These are phyloP conservation scores for Huntiella abstrusa DNA, from an alignment of 2,329 filamentous ascomycete species.

Conservation along the genomic window DNA sequence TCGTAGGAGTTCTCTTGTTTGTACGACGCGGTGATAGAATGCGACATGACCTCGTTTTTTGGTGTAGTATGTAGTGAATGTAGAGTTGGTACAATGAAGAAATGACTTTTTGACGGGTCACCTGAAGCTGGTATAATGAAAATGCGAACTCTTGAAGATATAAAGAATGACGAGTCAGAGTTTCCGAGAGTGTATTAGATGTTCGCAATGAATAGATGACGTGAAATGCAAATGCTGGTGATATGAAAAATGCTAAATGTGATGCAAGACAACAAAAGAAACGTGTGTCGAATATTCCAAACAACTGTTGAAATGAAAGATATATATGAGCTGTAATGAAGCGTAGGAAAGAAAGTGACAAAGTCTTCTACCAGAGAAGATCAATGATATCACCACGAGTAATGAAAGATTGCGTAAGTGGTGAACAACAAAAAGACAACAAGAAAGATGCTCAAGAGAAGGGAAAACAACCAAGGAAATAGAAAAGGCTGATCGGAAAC, in stretches of 20 bases:
- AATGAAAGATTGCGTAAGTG: neutral
- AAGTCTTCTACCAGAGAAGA: slow-evolving; percentile 3
- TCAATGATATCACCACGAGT: neutral
- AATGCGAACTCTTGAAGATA: neutral
- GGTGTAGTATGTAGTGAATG: neutral
- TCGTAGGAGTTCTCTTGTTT: slow-evolving; percentile 16
- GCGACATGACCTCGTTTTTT: slow-evolving; percentile 21
- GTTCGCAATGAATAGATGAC: too few species aligned
- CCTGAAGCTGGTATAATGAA: slow-evolving; percentile 11
- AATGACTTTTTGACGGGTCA: slow-evolving; percentile 3
- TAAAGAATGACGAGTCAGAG: neutral
- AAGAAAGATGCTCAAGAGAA: neutral
- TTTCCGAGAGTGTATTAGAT: too few species aligned
- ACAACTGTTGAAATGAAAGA: neutral
- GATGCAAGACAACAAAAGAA: neutral
- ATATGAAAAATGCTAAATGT: neutral
- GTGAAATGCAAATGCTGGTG: neutral
- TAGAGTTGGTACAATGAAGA: neutral
- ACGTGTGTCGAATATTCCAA: neutral
- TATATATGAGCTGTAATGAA: neutral
- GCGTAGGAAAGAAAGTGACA: neutral
- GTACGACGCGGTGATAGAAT: slow-evolving; percentile 22
- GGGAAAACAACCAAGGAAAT: neutral
- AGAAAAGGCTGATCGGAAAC: neutral
- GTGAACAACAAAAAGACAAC: neutral